Percentiles rank a stretch among this genome's conserved stretches.
These are phyloP conservation scores for Fusarium secorum DNA, from an alignment of 2,329 filamentous ascomycete species.

Conservation along the genomic window DNA sequence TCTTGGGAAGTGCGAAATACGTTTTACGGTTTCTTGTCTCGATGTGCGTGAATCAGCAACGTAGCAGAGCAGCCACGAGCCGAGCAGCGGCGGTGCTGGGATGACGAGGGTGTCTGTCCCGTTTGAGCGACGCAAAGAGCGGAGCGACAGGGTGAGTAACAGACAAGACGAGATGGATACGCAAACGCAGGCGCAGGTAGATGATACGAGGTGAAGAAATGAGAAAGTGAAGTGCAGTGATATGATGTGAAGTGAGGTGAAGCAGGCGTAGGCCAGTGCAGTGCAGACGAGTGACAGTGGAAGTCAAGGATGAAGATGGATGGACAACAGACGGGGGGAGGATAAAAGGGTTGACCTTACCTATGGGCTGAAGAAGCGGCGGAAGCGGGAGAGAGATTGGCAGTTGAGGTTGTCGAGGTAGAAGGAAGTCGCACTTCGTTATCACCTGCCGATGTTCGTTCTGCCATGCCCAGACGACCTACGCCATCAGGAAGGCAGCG, in stretches of 20 bases:
- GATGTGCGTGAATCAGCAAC: slow-evolving; percentile 37
- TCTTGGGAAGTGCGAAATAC: slow-evolving; percentile 15
- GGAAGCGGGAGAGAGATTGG: slow-evolving; percentile 36
- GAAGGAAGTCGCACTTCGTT: slow-evolving; percentile 64
- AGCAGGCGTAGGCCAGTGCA: background rate
- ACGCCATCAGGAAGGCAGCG: slow-evolving; percentile 66
- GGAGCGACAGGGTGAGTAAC: slow-evolving; percentile 8
- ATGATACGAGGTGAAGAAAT: slow-evolving; percentile 10
- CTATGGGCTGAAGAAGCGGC: slow-evolving; percentile 38
- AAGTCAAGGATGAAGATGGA: slow-evolving; percentile 23
- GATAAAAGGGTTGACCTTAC: slow-evolving; percentile 40
- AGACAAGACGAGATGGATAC: slow-evolving; percentile 3
- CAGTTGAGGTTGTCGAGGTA: slow-evolving; percentile 47
- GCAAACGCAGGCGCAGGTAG: background rate
- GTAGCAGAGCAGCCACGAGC: slow-evolving; percentile 19
- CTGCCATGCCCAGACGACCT: slow-evolving; percentile 70
- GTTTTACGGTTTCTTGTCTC: slow-evolving; percentile 22
- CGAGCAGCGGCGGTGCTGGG: slow-evolving; percentile 23
- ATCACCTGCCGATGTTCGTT: slow-evolving; percentile 65
- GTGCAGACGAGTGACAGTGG: background rate
- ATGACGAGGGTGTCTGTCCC: slow-evolving; percentile 23
- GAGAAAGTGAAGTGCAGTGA: slow-evolving; percentile 6
- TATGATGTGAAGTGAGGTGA: background rate
- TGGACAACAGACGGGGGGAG: slow-evolving; percentile 11
- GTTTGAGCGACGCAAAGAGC: slow-evolving; percentile 20